Percentiles rank a stretch among this genome's conserved stretches.
These are phyloP conservation scores for Aspergillus sparsus DNA, from an alignment of 495 filamentous ascomycete genomes.

Conservation along the genomic window DNA sequence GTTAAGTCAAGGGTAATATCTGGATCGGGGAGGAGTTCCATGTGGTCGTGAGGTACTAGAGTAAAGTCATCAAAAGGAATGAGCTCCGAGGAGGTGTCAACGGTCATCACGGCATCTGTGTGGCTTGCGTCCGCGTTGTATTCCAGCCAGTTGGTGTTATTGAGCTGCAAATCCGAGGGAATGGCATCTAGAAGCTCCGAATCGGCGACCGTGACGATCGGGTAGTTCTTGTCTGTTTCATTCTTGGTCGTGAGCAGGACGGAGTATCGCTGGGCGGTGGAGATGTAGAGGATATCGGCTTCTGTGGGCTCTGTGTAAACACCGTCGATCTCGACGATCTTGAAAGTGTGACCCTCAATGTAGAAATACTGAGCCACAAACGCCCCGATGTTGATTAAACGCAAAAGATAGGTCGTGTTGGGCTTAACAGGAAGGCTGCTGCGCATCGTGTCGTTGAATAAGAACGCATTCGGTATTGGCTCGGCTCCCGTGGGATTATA, in stretches of 20 bases:
- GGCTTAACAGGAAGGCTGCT: conserved; percentile 61
- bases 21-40: conserved; percentile 39
- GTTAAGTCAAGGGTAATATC: conserved; percentile 34
- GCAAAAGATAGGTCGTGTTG: conserved; percentile 78
- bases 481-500: conserved; percentile 57
- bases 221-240: conserved; percentile 63
- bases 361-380: conserved; percentile 78
- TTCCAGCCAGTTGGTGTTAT: conserved; percentile 76
- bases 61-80: conserved; percentile 53
- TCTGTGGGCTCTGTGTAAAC: conserved; percentile 57
- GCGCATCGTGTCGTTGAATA: conserved; percentile 60
- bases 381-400: conserved; percentile 72
- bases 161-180: conserved; percentile 52
- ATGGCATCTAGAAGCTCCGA: conserved; percentile 36
- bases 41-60: conserved; percentile 51
- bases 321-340: conserved; percentile 57
- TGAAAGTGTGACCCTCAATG: conserved; percentile 70
- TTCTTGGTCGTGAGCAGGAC: conserved; percentile 68
- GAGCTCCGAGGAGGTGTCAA: conserved; percentile 46
- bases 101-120: conserved; percentile 49
- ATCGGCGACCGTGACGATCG: conserved; percentile 53
- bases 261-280: conserved; percentile 70
- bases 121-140: conserved; percentile 62
- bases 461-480: conserved; percentile 51
- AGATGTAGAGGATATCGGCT: conserved; percentile 63